A percentile compares a stretch with the other conserved stretches of the same genome.
phyloP scores from a whole-genome alignment of 1,284 basidiomycete genomes.

The Marasmius oreades region DNA sequence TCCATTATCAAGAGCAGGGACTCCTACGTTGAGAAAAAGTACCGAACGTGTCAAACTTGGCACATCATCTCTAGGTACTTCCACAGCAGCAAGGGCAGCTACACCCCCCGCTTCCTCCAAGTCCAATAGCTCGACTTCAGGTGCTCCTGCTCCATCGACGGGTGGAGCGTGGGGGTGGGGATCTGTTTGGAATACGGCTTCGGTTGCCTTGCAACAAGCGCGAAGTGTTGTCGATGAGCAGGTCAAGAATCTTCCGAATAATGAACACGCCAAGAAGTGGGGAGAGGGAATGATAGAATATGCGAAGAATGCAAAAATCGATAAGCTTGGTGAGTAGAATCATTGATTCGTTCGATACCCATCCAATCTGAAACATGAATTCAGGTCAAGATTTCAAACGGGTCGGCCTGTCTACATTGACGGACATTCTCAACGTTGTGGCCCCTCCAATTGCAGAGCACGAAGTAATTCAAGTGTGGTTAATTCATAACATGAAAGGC shows the following conservation, averaged over 20 bases:
- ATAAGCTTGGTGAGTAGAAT: slow-evolving; percentile 64
- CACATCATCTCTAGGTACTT: slow-evolving; percentile 28
- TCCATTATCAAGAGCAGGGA: slow-evolving; percentile 63
- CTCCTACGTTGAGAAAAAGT: slow-evolving; percentile 71
- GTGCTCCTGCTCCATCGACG: slow-evolving; percentile 22
- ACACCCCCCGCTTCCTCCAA: slow-evolving; percentile 30
- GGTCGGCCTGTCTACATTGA: slow-evolving; percentile 83
- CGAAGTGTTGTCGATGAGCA: slow-evolving; percentile 87
- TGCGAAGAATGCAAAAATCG: slow-evolving; percentile 77
- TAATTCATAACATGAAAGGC: slow-evolving; percentile 95
- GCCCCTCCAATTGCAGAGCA: slow-evolving; percentile 98
- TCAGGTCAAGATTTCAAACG: slow-evolving; percentile 84
- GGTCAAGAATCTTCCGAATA: slow-evolving; percentile 77
- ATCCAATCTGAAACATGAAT: slow-evolving; percentile 1
- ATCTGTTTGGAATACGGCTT: slow-evolving; percentile 84
- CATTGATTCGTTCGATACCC: neutral
- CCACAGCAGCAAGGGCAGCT: slow-evolving; percentile 9
- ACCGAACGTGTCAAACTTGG: slow-evolving; percentile 74
- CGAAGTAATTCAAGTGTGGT: slow-evolving; percentile 94
- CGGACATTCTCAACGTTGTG: slow-evolving; percentile 91
- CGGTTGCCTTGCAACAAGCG: slow-evolving; percentile 84
- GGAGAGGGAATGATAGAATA: slow-evolving; percentile 60
- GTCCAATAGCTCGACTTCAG: slow-evolving; percentile 21
- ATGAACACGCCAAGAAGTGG: slow-evolving; percentile 82
- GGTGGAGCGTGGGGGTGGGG: slow-evolving; percentile 72